These are phyloP conservation scores for Claviceps quebecensis DNA, from an alignment of 2,329 filamentous ascomycete genomes.

Conservation along the genomic window DNA sequence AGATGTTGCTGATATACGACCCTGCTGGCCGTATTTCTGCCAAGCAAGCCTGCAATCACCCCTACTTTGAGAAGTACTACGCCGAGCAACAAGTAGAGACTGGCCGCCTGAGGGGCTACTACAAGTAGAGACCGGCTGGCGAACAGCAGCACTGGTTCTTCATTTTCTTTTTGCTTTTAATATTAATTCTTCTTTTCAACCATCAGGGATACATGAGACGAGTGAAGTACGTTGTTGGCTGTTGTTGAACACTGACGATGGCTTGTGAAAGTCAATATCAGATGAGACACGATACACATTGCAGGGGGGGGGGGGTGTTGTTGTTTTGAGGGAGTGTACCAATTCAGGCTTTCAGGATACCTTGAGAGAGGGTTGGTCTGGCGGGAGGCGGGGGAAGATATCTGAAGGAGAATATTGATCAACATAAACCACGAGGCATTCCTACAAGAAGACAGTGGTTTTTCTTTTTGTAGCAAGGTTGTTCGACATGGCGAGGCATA, in stretches of 20 bases:
- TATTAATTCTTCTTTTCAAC: neutral
- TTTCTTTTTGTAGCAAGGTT: neutral
- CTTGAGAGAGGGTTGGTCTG: neutral
- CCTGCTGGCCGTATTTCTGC: constrained; percentile 77
- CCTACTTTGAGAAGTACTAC: constrained; percentile 52
- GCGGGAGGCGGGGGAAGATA: neutral
- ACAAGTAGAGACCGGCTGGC: constrained; percentile 18
- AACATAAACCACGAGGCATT: neutral
- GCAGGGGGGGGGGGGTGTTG: neutral
- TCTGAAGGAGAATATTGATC: constrained; percentile 2
- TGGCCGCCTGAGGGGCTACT: constrained; percentile 21
- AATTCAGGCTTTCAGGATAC: constrained; percentile 11
- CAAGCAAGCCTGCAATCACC: constrained; percentile 73
- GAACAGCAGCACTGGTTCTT: constrained; percentile 10
- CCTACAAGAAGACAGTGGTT: neutral
- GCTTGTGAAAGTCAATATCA: neutral
- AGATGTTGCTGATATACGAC: constrained; percentile 70
- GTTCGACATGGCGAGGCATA: no score
- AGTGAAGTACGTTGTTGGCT: neutral
- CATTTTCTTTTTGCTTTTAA: neutral
- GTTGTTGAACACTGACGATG: neutral
- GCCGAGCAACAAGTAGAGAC: constrained; percentile 15
- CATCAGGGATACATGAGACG: neutral
- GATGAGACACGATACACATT: no score
- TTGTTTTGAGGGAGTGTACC: neutral